Percentiles rank a stretch among this genome's conserved stretches.
These are phyloP conservation scores for Hypoxylon crocopeplum DNA, from an alignment of 495 filamentous ascomycete species.

Conservation along the genomic window DNA sequence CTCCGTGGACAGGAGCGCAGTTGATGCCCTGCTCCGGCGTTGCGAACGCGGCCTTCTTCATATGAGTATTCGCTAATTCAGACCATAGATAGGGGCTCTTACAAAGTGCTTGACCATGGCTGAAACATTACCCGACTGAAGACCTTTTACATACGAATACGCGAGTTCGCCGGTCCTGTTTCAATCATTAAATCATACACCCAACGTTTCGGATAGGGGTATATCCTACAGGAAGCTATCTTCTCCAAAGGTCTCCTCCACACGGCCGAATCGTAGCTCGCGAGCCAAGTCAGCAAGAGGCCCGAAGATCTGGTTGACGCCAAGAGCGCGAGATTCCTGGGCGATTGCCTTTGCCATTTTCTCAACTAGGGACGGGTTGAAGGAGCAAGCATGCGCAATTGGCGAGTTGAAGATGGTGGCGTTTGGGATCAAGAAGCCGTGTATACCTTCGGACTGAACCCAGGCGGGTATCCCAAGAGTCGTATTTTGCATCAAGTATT, in stretches of 20 bases:
- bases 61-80: background rate
- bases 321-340: constrained; percentile 66
- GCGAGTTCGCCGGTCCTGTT: constrained; percentile 58
- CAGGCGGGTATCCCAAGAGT: constrained; percentile 72
- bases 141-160: constrained; percentile 64
- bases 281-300: constrained; percentile 71
- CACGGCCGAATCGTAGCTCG: constrained; percentile 71
- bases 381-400: constrained; percentile 72
- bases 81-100: constrained; percentile 5
- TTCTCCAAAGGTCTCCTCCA: constrained; percentile 74
- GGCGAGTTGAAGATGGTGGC: constrained; percentile 79
- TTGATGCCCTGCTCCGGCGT: constrained; percentile 74
- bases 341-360: constrained; percentile 68
- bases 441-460: constrained; percentile 74
- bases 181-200: background rate
- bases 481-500: constrained; percentile 68
- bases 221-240: constrained; percentile 61
- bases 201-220: background rate
- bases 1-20: constrained; percentile 71
- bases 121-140: constrained; percentile 68
- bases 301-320: constrained; percentile 72
- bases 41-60: constrained; percentile 59
- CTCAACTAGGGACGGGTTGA: constrained; percentile 63
- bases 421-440: constrained; percentile 72
- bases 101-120: constrained; percentile 74